Conservation (phyloP, 495 filamentous ascomycete species). For the Annulohypoxylon stygium region DNA sequence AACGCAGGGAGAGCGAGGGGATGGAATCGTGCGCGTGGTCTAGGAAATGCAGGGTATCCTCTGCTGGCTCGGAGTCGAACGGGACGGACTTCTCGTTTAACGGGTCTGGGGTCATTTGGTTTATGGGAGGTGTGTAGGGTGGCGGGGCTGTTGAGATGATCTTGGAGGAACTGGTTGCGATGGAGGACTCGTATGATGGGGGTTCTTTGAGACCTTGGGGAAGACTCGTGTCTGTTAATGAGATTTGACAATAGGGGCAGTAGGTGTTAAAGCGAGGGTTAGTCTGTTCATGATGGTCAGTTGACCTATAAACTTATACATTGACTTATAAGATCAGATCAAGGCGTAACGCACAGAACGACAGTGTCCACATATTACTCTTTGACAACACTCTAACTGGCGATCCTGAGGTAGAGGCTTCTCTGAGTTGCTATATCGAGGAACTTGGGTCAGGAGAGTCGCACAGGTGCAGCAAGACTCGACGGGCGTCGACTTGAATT, state of each 20-base stretch:
- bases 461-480: slow-evolving; percentile 77
- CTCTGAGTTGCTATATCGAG: slow-evolving; percentile 62
- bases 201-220: slow-evolving; percentile 69
- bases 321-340: not conserved
- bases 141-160: slow-evolving; percentile 54
- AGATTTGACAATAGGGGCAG: slow-evolving; percentile 69
- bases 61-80: slow-evolving; percentile 45
- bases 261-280: slow-evolving; percentile 78
- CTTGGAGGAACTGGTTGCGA: slow-evolving; percentile 44
- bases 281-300: slow-evolving; percentile 55
- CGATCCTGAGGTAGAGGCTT: slow-evolving; percentile 67
- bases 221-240: slow-evolving; percentile 61
- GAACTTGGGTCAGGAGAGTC: slow-evolving; percentile 63
- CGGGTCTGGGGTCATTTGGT: slow-evolving; percentile 24
- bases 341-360: slow-evolving; percentile 62
- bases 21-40: slow-evolving; percentile 72
- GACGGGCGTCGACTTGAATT: slow-evolving; percentile 32
- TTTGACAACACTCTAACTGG: slow-evolving; percentile 71
- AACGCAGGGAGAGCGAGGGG: slow-evolving; percentile 73
- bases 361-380: slow-evolving; percentile 77
- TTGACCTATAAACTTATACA: not conserved
- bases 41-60: slow-evolving; percentile 77
- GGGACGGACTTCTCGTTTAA: slow-evolving; percentile 47
- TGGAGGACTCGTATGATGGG: slow-evolving; percentile 67
- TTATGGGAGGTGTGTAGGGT: slow-evolving; percentile 52